phyloP scores from a whole-genome alignment of 768 basidiomycete genomes.

The Suillus decipiens region DNA sequence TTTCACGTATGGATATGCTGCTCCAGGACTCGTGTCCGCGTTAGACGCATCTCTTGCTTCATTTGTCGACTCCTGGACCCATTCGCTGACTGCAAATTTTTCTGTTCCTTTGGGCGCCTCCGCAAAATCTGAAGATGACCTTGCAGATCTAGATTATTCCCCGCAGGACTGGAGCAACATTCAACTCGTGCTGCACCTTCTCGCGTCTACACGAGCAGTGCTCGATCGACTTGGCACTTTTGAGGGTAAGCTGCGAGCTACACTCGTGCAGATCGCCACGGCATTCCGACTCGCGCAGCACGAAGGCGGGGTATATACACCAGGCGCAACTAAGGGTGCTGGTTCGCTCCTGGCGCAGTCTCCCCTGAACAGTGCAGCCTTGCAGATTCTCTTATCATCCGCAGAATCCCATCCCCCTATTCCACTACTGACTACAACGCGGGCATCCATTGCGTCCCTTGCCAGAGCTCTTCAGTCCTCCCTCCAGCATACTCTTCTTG shows the following conservation, averaged over 20 bases:
- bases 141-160: slow-evolving; percentile 84
- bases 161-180: slow-evolving; percentile 88
- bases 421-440: slow-evolving; percentile 53
- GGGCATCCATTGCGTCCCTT: slow-evolving; percentile 58
- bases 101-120: slow-evolving; percentile 29
- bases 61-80: slow-evolving; percentile 69
- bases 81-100: slow-evolving; percentile 43
- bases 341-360: slow-evolving; percentile 82
- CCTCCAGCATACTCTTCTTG: slow-evolving; percentile 81
- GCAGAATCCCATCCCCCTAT: slow-evolving; percentile 35
- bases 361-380: slow-evolving; percentile 73
- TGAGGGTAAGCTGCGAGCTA: slow-evolving; percentile 66
- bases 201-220: slow-evolving; percentile 77
- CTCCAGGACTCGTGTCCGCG: slow-evolving; percentile 69
- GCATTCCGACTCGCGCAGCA: slow-evolving; percentile 57
- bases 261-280: slow-evolving; percentile 58
- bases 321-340: slow-evolving; percentile 64
- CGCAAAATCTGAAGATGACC: slow-evolving; percentile 53
- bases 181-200: slow-evolving; percentile 77
- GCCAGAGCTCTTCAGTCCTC: slow-evolving; percentile 74
- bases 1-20: slow-evolving; percentile 91
- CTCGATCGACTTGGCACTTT: slow-evolving; percentile 67
- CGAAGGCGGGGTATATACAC: slow-evolving; percentile 53
- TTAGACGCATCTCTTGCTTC: slow-evolving; percentile 69
- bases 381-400: slow-evolving; percentile 57